A percentile compares a stretch with the other conserved stretches of the same genome.
phyloP scores from a whole-genome alignment of 257 asterid genomes.

The Solanum pimpinellifolium region DNA sequence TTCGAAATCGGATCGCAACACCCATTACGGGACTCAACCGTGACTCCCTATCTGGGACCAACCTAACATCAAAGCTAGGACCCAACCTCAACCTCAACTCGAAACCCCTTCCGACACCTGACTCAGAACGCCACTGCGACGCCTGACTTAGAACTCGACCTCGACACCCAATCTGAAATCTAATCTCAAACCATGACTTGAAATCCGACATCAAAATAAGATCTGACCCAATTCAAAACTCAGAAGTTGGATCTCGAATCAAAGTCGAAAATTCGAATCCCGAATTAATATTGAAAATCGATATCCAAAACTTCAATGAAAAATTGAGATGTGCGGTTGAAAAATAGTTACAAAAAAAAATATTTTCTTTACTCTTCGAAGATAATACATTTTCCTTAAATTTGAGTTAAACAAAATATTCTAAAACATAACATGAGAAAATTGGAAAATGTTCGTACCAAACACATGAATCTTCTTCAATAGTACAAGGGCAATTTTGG shows the following conservation, averaged over 20 bases:
- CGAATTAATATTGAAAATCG: too few species aligned
- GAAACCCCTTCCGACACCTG: neutral
- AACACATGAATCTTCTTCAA: neutral
- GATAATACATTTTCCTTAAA: neutral
- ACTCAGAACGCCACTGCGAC: neutral
- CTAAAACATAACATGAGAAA: neutral
- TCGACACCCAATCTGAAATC: neutral
- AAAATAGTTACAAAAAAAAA: neutral
- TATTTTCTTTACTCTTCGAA: too few species aligned
- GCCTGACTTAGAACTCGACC: neutral
- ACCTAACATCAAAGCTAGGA: too few species aligned
- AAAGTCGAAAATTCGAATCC: neutral
- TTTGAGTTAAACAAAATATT: too few species aligned
- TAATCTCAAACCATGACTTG: neutral
- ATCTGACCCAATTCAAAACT: neutral
- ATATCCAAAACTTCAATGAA: neutral
- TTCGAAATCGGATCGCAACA: too few species aligned
- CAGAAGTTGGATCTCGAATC: neutral
- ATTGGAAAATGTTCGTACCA: neutral
- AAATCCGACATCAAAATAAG: neutral
- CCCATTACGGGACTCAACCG: neutral
- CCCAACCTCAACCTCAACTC: neutral
- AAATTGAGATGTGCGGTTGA: neutral
- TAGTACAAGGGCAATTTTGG: neutral
- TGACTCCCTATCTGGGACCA: neutral